phyloP scores from a whole-genome alignment of 1,284 basidiomycete genomes.

The Trichosporon faecale region DNA sequence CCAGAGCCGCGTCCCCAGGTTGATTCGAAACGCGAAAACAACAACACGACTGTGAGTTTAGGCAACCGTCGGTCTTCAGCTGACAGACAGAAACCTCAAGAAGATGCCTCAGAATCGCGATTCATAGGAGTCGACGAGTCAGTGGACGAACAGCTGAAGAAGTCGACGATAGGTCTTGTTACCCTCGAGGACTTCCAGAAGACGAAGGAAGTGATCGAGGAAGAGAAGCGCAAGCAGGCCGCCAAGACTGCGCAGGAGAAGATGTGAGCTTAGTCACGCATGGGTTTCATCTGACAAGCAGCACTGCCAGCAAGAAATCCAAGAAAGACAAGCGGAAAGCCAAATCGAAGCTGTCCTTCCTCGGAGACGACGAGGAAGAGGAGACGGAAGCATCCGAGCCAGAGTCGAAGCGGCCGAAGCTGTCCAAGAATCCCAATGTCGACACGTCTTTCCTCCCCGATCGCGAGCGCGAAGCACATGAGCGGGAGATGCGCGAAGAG shows the following conservation, averaged over 20 bases:
- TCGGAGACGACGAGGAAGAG: slow-evolving; percentile 67
- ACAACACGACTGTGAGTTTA: slow-evolving; percentile 30
- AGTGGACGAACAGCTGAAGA: slow-evolving; percentile 90
- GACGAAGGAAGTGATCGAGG: slow-evolving; percentile 82
- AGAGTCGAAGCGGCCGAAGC: slow-evolving; percentile 54
- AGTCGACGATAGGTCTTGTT: slow-evolving; percentile 90
- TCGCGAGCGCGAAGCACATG: slow-evolving; percentile 87
- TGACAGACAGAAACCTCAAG: slow-evolving; percentile 49
- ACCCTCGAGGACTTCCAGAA: slow-evolving; percentile 89
- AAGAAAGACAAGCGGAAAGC: slow-evolving; percentile 89
- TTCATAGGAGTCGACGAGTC: slow-evolving; percentile 94
- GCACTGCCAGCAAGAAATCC: slow-evolving; percentile 57
- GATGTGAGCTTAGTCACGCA: slow-evolving; percentile 22
- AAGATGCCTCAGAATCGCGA: slow-evolving; percentile 73
- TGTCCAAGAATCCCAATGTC: slow-evolving; percentile 91
- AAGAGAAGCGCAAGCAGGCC: slow-evolving; percentile 84
- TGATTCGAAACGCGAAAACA: slow-evolving; percentile 39
- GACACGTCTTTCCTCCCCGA: slow-evolving; percentile 99
- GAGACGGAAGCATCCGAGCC: slow-evolving; percentile 10
- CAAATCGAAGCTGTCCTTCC: slow-evolving; percentile 82
- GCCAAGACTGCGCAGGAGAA: slow-evolving; percentile 56
- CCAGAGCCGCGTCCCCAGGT: slow-evolving; percentile 39
- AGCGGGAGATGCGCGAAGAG: slow-evolving; percentile 80
- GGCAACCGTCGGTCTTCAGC: not conserved
- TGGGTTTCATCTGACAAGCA: slow-evolving; percentile 16